Base-by-base conservation (phyloP, 2,329 filamentous ascomycete species). In the Paramyrothecium sp. region DNA sequence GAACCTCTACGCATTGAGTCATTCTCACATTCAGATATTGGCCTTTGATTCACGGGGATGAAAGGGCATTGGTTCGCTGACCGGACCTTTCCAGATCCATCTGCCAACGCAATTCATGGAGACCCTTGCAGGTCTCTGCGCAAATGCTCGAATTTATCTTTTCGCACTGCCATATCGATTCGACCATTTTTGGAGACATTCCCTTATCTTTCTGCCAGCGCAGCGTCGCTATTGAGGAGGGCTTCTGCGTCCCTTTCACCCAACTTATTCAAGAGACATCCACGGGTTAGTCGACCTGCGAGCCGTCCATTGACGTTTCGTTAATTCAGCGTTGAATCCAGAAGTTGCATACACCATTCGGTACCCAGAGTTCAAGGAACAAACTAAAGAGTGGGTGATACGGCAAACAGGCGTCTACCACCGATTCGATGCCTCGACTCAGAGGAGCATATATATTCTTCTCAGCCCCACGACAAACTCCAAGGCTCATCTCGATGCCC, bases 61-160 rank as follows among this genome's bases (percentile, higher is more conserved):
- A 30, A 4, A 30, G 4, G 10, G 26, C 26, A 30, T 30, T n/a
- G n/a, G n/a, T n/a, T n/a, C n/a, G 52, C 52, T 55, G 20, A 50
- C 20, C 5, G 30, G 16, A 12, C 21, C 26, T 30, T 10, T n/a
- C 23, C 33, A 70, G 67, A 51, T 70, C 67, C 5, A 64, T 70
- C 56, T 69, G 67, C 38, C 67, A 69, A 56, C 60, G 57, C 46
- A 70, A 62, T 30, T 70, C 68, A 11, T 70, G 67, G 67, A 60
- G 60, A 16, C 61, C 65, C 3, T 51, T 70, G 11, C 64, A 70
- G 51, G 54, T 67, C 44, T 66, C 66, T 2, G 59, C 44, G 47
- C 58, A 56, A 1, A 62, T 69, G 59, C 57, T 70, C 4, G 59
- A 65, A 3, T 56, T 60, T 20, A 60, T 70, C 49, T 61, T 64